These are phyloP conservation scores for Penicillium malachiteum DNA, from an alignment of 495 filamentous ascomycete genomes.

Conservation along the genomic window DNA sequence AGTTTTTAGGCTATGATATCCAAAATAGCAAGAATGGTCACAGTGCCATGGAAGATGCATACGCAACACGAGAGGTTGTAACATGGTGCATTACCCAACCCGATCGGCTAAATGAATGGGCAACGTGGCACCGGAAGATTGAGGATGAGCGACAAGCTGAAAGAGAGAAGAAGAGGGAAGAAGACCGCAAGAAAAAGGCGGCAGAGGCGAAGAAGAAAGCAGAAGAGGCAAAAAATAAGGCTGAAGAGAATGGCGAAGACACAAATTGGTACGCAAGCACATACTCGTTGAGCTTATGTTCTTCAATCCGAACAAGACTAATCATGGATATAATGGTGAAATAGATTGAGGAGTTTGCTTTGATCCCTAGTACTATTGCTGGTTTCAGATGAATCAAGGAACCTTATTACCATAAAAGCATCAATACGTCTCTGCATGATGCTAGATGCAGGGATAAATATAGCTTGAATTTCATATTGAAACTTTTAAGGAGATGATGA, in stretches of 20 bases:
- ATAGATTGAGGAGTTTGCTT: no score
- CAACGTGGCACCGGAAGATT: not conserved
- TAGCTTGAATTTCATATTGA: no score
- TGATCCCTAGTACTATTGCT: no score
- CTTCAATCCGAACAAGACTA: no score
- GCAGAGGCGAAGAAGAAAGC: not conserved
- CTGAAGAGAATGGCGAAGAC: not conserved
- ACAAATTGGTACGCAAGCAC: no score
- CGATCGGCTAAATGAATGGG: conserved; percentile 18
- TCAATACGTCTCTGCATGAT: no score
- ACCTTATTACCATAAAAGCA: no score
- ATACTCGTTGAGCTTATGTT: no score
- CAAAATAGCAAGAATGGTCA: conserved; percentile 35
- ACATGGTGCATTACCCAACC: conserved; percentile 36
- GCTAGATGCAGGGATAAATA: no score
- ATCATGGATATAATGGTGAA: no score
- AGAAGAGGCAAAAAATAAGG: not conserved
- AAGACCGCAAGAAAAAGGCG: not conserved
- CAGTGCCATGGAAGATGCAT: conserved; percentile 40
- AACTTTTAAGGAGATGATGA: no score
- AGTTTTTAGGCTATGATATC: conserved; percentile 30
- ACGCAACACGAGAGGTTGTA: conserved; percentile 39
- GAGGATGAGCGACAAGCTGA: conserved; percentile 5
- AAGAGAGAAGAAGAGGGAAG: conserved; percentile 7
- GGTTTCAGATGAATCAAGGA: no score